A percentile compares a stretch with the other conserved stretches of the same genome.
Conservation (phyloP, 2,329 filamentous ascomycete genomes). For the Ophiostoma angusticollis region DNA sequence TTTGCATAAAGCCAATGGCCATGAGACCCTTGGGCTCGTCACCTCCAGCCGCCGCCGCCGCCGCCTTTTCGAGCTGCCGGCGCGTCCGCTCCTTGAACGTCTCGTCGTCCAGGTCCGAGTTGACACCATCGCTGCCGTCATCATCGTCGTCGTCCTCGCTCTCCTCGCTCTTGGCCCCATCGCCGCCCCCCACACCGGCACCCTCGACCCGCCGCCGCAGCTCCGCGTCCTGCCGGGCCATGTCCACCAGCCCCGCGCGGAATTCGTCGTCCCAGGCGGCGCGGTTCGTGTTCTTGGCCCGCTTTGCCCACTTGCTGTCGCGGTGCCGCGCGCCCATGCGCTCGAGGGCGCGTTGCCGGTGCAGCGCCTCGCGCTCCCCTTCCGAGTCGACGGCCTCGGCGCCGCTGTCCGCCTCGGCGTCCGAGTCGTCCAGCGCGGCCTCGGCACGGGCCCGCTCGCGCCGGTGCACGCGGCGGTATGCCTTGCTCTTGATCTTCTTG, state of each 20-base stretch:
- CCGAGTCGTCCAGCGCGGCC: slow-evolving; percentile 37
- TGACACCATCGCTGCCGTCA: slow-evolving; percentile 39
- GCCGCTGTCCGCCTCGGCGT: slow-evolving; percentile 42
- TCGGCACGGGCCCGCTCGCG: slow-evolving; percentile 51
- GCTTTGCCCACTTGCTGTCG: slow-evolving; percentile 88
- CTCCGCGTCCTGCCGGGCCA: slow-evolving; percentile 73
- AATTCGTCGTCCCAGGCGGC: slow-evolving; percentile 85
- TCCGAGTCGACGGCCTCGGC: slow-evolving; percentile 55
- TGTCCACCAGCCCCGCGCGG: slow-evolving; percentile 61
- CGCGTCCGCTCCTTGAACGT: slow-evolving; percentile 37
- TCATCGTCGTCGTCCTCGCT: slow-evolving; percentile 37
- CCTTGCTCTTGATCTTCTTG: slow-evolving; percentile 98
- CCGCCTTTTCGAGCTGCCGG: slow-evolving; percentile 31
- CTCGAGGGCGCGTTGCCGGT: slow-evolving; percentile 68
- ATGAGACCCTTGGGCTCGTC: slow-evolving; percentile 53
- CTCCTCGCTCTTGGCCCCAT: slow-evolving; percentile 14
- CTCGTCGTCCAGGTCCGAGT: slow-evolving; percentile 44
- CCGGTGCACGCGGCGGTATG: slow-evolving; percentile 82
- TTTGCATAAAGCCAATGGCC: slow-evolving; percentile 89
- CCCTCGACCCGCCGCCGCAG: slow-evolving; percentile 68
- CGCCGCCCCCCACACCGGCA: slow-evolving; percentile 26
- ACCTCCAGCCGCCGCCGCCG: slow-evolving; percentile 30
- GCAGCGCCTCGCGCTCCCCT: slow-evolving; percentile 49
- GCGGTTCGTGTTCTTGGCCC: slow-evolving; percentile 63
- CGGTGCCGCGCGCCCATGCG: slow-evolving; percentile 75